A percentile compares a stretch with the other conserved stretches of the same genome.
Conservation (phyloP, 2,329 filamentous ascomycete genomes). For the Coniosporium tulheliwenetii region DNA sequence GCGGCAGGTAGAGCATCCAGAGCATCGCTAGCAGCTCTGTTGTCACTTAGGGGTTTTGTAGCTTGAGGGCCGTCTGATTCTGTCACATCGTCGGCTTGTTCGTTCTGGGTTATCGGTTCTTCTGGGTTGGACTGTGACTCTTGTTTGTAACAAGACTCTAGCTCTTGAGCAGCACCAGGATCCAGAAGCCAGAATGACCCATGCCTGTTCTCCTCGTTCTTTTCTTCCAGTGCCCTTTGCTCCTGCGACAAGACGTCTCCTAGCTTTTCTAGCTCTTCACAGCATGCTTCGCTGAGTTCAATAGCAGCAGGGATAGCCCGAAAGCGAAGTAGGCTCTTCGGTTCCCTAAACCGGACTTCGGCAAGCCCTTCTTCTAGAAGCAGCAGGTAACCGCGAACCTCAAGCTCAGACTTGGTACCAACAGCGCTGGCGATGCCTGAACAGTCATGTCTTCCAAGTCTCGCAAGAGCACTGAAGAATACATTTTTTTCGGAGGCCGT, state of each 20-base stretch:
- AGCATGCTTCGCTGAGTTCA: conserved; percentile 55
- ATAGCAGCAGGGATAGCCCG: conserved; percentile 53
- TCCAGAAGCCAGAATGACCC: conserved; percentile 51
- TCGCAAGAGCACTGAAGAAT: conserved; percentile 51
- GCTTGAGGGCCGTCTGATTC: background rate
- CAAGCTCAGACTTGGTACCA: conserved; percentile 55
- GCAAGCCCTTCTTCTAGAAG: conserved; percentile 39
- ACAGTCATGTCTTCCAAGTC: conserved; percentile 48
- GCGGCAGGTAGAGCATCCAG: conserved; percentile 29
- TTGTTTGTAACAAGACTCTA: conserved; percentile 9
- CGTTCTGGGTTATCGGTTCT: conserved; percentile 4
- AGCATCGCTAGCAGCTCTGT: background rate
- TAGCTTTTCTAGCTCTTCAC: conserved; percentile 47
- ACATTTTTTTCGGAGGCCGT: conserved; percentile 50
- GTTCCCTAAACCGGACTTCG: conserved; percentile 18
- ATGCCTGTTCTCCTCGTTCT: conserved; percentile 44
- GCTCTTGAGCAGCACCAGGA: conserved; percentile 16
- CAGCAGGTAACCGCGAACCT: conserved; percentile 55
- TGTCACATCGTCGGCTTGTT: background rate
- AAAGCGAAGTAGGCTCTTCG: conserved; percentile 23
- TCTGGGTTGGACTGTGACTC: background rate
- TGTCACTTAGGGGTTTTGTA: conserved; percentile 6
- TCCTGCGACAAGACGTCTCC: conserved; percentile 50
- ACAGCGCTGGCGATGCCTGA: conserved; percentile 47
- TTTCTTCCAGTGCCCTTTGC: conserved; percentile 48